phyloP scores from a whole-genome alignment of 306 rosid genomes.

The Castanea crenata region DNA sequence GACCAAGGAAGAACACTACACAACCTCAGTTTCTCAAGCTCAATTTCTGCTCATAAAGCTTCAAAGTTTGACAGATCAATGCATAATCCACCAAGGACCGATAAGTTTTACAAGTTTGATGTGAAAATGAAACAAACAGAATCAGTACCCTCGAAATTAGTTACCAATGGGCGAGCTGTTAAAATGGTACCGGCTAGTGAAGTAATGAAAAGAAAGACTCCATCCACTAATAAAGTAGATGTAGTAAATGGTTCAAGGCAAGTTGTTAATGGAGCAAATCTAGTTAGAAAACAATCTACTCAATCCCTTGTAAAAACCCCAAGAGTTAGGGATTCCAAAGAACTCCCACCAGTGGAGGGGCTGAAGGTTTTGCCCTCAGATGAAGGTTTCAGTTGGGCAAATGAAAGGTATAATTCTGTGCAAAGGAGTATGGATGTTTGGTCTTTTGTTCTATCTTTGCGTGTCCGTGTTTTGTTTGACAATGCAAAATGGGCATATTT shows the following conservation, averaged over 20 bases:
- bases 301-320: constrained; percentile 39
- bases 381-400: constrained; percentile 93
- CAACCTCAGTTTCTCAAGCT: constrained; percentile 55
- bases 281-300: constrained; percentile 41
- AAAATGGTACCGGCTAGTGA: constrained; percentile 83
- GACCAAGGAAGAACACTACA: constrained; percentile 39
- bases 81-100: constrained; percentile 14
- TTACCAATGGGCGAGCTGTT: constrained; percentile 67
- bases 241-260: constrained; percentile 54
- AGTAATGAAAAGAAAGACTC: constrained; percentile 44
- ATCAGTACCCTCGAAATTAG: constrained; percentile 42
- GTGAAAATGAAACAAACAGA: constrained; percentile 61
- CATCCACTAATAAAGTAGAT: constrained; percentile 40
- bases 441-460: constrained; percentile 81
- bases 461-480: constrained; percentile 73
- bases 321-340: constrained; percentile 31
- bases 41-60: constrained; percentile 46
- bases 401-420: constrained; percentile 77
- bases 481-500: constrained; percentile 84
- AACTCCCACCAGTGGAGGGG: constrained; percentile 75
- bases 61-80: constrained; percentile 31
- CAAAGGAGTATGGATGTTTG: constrained; percentile 91
- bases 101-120: constrained; percentile 28
- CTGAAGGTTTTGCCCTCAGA: constrained; percentile 84
- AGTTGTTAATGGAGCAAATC: constrained; percentile 53